Conservation (phyloP, 2,329 filamentous ascomycete genomes). For the Juglanconis oblonga region DNA sequence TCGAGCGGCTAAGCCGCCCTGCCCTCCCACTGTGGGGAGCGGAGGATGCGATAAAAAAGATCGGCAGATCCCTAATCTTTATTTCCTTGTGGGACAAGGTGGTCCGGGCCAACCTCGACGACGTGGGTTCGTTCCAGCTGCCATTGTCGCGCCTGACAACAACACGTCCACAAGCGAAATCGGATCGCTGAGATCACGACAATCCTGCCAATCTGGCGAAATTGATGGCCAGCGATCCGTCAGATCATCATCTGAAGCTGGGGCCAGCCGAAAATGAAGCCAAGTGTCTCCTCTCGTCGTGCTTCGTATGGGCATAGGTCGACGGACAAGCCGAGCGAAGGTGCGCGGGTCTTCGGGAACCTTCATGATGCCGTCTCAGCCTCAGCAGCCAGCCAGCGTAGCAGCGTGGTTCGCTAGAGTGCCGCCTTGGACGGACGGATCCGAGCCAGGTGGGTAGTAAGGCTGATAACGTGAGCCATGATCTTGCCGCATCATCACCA, state of each 20-base stretch:
- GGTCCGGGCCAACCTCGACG: slow-evolving; percentile 8
- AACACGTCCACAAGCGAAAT: neutral
- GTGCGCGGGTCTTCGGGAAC: no score
- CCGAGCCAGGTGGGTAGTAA: neutral
- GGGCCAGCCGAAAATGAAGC: neutral
- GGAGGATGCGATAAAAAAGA: slow-evolving; percentile 1
- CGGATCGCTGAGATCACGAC: neutral
- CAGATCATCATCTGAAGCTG: neutral
- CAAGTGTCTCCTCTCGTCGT: no score
- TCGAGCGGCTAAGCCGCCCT: no score
- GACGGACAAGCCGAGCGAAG: no score
- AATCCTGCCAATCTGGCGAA: neutral
- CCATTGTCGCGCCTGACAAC: neutral
- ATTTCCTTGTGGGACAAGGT: slow-evolving; percentile 5
- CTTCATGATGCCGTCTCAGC: no score
- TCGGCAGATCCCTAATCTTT: slow-evolving; percentile 8
- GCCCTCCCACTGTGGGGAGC: neutral
- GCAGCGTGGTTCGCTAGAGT: no score
- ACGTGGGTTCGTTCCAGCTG: neutral
- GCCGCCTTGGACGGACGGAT: no score
- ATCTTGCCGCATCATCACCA: no score
- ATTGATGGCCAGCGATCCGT: neutral
- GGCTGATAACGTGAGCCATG: slow-evolving; percentile 1
- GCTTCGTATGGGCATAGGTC: no score
- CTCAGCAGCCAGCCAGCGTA: no score